These are phyloP conservation scores for Microbotryum scabiosae DNA, from an alignment of 1,284 basidiomycete genomes.

Conservation along the genomic window DNA sequence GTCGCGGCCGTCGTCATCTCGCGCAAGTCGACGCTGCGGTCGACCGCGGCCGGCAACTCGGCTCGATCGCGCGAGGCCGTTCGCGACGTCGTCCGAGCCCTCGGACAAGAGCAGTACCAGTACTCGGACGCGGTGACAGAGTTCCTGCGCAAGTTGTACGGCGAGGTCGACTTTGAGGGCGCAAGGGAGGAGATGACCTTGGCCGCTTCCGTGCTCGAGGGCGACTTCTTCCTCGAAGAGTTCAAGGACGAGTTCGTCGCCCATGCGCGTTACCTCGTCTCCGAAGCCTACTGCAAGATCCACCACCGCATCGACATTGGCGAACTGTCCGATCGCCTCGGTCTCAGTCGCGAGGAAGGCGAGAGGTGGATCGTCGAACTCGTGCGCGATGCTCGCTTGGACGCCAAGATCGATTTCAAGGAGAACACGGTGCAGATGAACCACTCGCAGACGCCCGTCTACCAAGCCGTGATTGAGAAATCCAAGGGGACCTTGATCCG, in stretches of 20 bases:
- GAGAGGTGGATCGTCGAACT: slow-evolving; percentile 99
- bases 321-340: slow-evolving; percentile 84
- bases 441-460: slow-evolving; percentile 77
- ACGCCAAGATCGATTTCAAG: slow-evolving; percentile 95
- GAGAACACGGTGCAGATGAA: slow-evolving; percentile 97
- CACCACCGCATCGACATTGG: slow-evolving; percentile 93
- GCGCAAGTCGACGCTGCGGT: slow-evolving; percentile 49
- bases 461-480: slow-evolving; percentile 93
- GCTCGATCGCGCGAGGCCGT: slow-evolving; percentile 72
- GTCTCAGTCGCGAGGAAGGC: slow-evolving; percentile 84
- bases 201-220: slow-evolving; percentile 64
- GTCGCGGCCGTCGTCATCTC: slow-evolving; percentile 86
- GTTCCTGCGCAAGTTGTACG: slow-evolving; percentile 87
- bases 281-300: slow-evolving; percentile 94
- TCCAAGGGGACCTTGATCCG: slow-evolving; percentile 85
- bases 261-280: slow-evolving; percentile 88
- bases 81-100: slow-evolving; percentile 77
- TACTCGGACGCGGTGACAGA: slow-evolving; percentile 87
- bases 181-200: slow-evolving; percentile 73
- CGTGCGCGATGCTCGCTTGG: slow-evolving; percentile 91
- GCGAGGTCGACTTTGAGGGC: slow-evolving; percentile 83
- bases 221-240: slow-evolving; percentile 90
- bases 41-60: slow-evolving; percentile 44
- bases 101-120: slow-evolving; percentile 89
- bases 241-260: slow-evolving; percentile 91